phyloP scores from a whole-genome alignment of 768 basidiomycete species.

The Phylloporus rhodoxanthus region DNA sequence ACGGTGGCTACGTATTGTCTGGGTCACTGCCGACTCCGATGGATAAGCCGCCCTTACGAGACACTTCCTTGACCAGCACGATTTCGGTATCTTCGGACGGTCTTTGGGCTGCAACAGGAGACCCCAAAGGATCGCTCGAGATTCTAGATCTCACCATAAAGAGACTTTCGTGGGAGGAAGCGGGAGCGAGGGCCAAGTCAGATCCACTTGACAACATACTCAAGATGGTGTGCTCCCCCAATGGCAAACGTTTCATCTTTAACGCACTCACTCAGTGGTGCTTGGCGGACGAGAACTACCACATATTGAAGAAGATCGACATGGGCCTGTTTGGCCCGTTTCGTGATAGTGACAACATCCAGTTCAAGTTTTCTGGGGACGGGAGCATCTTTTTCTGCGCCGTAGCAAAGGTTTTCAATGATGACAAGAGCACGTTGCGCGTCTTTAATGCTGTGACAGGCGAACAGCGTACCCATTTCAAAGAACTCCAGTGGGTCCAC shows the following conservation, averaged over 20 bases:
- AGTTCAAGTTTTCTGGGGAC: constrained; percentile 7
- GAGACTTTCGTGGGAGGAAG: constrained; percentile 6
- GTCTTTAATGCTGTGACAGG: constrained; percentile 6
- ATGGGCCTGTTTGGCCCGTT: not conserved
- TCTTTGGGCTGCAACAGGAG: constrained; percentile 1
- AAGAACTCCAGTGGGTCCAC: constrained; percentile 4
- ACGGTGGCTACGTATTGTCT: not conserved
- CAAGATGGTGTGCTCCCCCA: constrained; percentile 3
- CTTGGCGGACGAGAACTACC: not conserved
- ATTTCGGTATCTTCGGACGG: constrained; percentile 22
- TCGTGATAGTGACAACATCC: not conserved
- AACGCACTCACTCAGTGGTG: not conserved
- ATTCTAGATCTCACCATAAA: not conserved
- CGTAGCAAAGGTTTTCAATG: not conserved
- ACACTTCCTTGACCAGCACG: not conserved
- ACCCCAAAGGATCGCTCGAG: not conserved
- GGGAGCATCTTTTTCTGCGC: constrained; percentile 6
- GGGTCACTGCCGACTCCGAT: not conserved
- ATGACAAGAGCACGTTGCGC: not conserved
- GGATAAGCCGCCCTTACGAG: not conserved
- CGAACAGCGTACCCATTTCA: not conserved
- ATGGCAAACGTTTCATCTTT: constrained; percentile 7
- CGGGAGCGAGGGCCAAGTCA: not conserved
- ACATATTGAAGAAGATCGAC: constrained; percentile 6
- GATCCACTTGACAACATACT: not conserved